Conservation (phyloP, 768 basidiomycete species). For the Amanita brunnescens region DNA sequence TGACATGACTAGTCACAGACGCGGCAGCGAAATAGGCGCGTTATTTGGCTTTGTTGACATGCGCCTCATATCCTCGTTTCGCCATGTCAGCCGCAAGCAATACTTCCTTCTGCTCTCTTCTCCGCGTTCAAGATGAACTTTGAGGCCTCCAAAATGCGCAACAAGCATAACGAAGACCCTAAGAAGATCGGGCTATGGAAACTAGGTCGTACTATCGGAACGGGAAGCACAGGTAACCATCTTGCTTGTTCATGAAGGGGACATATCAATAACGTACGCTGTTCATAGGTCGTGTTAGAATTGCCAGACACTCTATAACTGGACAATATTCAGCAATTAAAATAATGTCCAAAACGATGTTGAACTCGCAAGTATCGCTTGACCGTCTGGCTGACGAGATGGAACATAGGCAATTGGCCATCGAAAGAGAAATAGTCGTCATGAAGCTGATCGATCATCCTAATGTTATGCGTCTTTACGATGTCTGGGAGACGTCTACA, state of each 20-base stretch:
- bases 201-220: conserved; percentile 76
- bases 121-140: background rate
- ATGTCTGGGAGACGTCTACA: conserved; percentile 92
- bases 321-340: conserved; percentile 91
- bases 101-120: background rate
- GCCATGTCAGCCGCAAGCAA: conserved; percentile 6
- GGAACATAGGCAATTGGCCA: conserved; percentile 68
- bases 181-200: conserved; percentile 78
- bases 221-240: conserved; percentile 61
- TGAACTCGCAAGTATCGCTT: conserved; percentile 61
- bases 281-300: conserved; percentile 71
- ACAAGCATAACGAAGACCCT: conserved; percentile 32
- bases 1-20: background rate
- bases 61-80: background rate
- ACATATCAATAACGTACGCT: background rate
- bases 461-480: conserved; percentile 88
- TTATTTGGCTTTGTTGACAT: conserved; percentile 25
- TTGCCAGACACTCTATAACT: conserved; percentile 82
- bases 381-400: conserved; percentile 62
- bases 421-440: conserved; percentile 92
- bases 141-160: conserved; percentile 16
- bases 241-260: conserved; percentile 7
- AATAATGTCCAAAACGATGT: conserved; percentile 75
- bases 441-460: conserved; percentile 98
- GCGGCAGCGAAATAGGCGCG: conserved; percentile 19